Evolutionary conservation across 306 rosid species (phyloP).

Genomic region (Purshia tridentata): DNA sequence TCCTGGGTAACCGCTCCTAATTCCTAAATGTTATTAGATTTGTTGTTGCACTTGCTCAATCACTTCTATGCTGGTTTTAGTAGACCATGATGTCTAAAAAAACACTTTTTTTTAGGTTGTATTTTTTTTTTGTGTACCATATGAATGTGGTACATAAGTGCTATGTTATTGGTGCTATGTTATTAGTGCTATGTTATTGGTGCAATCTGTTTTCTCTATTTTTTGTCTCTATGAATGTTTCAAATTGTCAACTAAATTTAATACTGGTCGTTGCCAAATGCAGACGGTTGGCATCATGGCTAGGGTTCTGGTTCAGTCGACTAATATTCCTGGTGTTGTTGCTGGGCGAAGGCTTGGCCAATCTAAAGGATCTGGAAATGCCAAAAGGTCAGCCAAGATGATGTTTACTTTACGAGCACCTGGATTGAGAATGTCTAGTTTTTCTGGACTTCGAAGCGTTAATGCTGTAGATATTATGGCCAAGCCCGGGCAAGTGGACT

Average conservation of each 20-base stretch:
- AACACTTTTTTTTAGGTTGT: background rate
- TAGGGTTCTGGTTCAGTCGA: constrained; percentile 78
- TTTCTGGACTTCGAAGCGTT: constrained; percentile 65
- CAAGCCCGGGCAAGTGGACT: constrained; percentile 51
- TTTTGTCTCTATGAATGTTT: background rate
- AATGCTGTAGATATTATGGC: constrained; percentile 64
- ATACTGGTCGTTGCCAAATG: constrained; percentile 11
- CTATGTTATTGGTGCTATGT: background rate
- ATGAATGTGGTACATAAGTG: background rate
- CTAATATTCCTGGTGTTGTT: constrained; percentile 61
- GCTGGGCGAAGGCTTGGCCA: constrained; percentile 49
- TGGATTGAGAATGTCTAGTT: constrained; percentile 52
- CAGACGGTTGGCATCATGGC: constrained; percentile 63
- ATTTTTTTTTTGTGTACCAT: background rate
- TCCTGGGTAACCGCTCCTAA: background rate
- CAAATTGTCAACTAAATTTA: constrained; percentile 18
- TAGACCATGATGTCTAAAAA: background rate
- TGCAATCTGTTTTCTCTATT: background rate
- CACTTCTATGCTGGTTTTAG: background rate
- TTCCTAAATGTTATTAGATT: background rate
- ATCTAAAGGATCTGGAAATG: constrained; percentile 57
- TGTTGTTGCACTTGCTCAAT: background rate
- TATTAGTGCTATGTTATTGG: background rate
- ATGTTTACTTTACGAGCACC: constrained; percentile 46
- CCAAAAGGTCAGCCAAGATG: constrained; percentile 51